Base-by-base conservation (phyloP, 495 filamentous ascomycete genomes). In the Niebla homalea region DNA sequence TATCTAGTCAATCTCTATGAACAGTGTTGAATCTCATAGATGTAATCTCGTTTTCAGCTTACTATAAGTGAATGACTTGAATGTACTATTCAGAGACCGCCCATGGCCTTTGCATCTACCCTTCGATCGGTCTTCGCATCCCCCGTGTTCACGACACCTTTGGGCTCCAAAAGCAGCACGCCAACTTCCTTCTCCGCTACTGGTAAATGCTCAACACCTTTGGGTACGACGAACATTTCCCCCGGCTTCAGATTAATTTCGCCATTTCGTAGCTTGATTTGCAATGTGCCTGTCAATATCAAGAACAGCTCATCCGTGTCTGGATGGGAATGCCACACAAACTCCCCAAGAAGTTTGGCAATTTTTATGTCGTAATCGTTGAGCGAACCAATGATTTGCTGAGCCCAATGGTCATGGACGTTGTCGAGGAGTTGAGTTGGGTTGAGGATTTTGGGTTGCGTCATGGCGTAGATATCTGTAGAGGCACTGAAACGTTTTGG, bases 241-340 rank as follows among this genome's bases (percentile, higher is more conserved):
- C 53, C 53, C 5, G 48, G 41, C 4, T 48, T 55, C 36, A 63
- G 48, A 40, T 45, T 50, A 1, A 56, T 48, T 39, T 49, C 49
- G 11, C 53, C 37, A 29, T 52, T 57, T 21, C 60, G 55, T 36
- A 64, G 36, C 41, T 62, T 50, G 10, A 64, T 60, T n/a, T 39
- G 56, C 5, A 64, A 53, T 16, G 46, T 51, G 22, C 56, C 66
- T 43, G 43, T 54, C 14, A 62, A 41, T 35, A 63, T 25, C 37
- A 62, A 63, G 51, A 68, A 70, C n/a, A 67, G 45, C 45, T 70
- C 67, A 41, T 70, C 66, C 22, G 64, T 64, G 25, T 65, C 56
- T 5, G 58, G 57, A 46, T 70, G 67, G 0, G 61, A 45, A 55
- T 70, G 67, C 60, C 57, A 66, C 29, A 67, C 54, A 49, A 70